Evolutionary conservation across 495 filamentous ascomycete genomes (phyloP), one percentile per base, ranked within the genome.

Genomic region (Aspergillus cristatus): DNA sequence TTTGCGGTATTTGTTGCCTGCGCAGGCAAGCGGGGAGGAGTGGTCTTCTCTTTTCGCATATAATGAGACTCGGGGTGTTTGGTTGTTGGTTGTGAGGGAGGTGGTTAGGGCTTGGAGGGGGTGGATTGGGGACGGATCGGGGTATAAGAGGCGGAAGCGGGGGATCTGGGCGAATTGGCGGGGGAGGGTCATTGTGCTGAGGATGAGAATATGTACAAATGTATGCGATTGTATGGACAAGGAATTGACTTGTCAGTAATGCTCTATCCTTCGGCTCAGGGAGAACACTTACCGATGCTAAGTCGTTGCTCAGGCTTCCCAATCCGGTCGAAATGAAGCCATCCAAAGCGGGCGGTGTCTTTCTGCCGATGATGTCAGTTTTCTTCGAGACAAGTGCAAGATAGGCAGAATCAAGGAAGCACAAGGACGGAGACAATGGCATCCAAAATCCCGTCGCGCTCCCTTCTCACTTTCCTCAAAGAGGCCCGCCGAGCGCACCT

Each of bases 1-100:
- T 43, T 67, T 67, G 32, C 62, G 60, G 46, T 64, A 62, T 51
- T 67, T 67, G 47, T 67, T 67, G 18, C 62, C 62, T 16, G 60
- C 36, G 32, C 51, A 54, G 35, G 58, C 53, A 32, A 67, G 53
- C 14, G 58, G 58, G 31, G 58, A 54, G 40, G 41, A 41, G 14
- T 61, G 58, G 53, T 67, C 62, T 50, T 67, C 62, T n/a, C 60
- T 47, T 43, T 63, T 64, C 38, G 48, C 45, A 48, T 50, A 54
- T 43, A 65, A 37, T 35, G 48, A 42, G 33, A 24, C 20, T 24
- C 20, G 8, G 26, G 45, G 16, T 38, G 6, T 34, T 38, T 35
- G 6, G 33, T 1, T 6, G 7, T 17, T 35, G 30, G 7, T 32
- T 24, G 12, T 32, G 44, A 48, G 32, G 39, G 15, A 22, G n/a